Percentiles rank a stretch among this genome's conserved stretches.
phyloP scores from a whole-genome alignment of 2,329 filamentous ascomycete species.

The Verticillium tricorpus region DNA sequence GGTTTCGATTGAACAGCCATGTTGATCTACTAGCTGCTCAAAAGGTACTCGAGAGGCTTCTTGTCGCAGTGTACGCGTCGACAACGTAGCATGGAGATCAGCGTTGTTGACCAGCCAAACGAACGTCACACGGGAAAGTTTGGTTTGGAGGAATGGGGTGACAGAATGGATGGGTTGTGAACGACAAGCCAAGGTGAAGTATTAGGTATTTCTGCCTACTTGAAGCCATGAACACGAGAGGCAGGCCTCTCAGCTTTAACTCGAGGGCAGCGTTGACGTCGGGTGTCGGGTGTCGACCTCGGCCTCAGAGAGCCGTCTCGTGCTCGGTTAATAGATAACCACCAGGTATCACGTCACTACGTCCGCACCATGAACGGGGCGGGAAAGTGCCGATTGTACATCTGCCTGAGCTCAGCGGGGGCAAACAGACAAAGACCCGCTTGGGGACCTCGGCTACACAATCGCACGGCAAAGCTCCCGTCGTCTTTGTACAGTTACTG shows the following conservation, averaged over 20 bases:
- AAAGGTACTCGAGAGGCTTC: background rate
- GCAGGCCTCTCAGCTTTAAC: background rate
- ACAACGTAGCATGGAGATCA: background rate
- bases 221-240: background rate
- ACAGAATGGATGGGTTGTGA: background rate
- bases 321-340: background rate
- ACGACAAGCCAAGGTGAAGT: background rate
- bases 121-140: background rate
- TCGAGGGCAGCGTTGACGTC: constrained; percentile 1
- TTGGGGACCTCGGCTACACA: background rate
- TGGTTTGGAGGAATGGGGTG: background rate
- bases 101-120: background rate
- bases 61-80: background rate
- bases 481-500: too few species aligned
- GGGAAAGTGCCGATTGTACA: background rate
- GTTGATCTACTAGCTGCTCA: background rate
- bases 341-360: background rate
- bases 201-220: background rate
- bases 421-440: background rate
- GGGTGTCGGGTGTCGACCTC: constrained; percentile 19
- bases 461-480: background rate
- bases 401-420: background rate
- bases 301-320: constrained; percentile 7
- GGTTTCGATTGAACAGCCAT: constrained; percentile 61
- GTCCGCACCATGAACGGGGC: background rate